Conservation (phyloP, 2,329 filamentous ascomycete genomes). For the Alternaria viburni region DNA sequence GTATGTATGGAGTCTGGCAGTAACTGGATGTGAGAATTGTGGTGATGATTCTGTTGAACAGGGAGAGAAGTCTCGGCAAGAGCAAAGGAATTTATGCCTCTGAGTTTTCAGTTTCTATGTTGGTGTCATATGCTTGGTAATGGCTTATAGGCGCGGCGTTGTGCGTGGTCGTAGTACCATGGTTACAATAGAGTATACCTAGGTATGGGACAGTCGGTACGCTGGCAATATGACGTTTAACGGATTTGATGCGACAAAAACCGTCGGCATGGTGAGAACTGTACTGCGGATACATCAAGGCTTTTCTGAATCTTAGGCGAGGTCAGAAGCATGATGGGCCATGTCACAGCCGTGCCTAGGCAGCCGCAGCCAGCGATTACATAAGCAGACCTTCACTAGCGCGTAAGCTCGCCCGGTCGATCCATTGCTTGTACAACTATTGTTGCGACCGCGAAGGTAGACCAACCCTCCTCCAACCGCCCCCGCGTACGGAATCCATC, state of each 20-base stretch:
- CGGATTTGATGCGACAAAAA: not conserved
- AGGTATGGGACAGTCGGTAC: not conserved
- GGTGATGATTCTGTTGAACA: not conserved
- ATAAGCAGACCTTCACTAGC: conserved; percentile 4
- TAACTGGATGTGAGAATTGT: not conserved
- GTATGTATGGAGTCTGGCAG: not conserved
- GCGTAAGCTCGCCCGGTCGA: not conserved
- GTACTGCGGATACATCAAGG: not conserved
- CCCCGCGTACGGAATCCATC: not conserved
- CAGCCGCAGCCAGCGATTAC: not conserved
- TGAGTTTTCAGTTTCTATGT: not conserved
- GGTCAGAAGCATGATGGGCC: not conserved
- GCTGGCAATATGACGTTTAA: not conserved
- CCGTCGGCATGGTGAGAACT: not conserved
- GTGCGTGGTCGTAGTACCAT: not conserved
- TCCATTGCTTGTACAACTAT: not conserved
- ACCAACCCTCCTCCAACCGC: not conserved
- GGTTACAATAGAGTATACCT: not conserved
- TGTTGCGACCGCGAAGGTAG: not conserved
- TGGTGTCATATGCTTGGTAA: not conserved
- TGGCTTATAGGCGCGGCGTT: not conserved
- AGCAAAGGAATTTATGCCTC: not conserved
- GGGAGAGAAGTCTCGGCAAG: not conserved
- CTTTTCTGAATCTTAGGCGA: not conserved
- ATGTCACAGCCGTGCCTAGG: not conserved